These are phyloP conservation scores for Penicillium waksmanii DNA, from an alignment of 495 filamentous ascomycete species.

Conservation along the genomic window DNA sequence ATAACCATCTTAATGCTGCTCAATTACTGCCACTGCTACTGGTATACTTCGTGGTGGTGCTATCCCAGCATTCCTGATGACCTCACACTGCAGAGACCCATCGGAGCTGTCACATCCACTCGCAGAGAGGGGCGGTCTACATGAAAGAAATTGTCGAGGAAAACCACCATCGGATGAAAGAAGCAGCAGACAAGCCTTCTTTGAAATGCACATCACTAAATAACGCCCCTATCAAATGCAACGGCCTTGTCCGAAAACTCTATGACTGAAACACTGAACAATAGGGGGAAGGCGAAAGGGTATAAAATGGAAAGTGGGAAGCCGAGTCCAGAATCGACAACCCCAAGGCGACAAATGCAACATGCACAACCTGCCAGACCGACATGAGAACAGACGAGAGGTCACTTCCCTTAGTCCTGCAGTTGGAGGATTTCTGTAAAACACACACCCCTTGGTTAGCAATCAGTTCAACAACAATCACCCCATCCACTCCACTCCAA, in stretches of 20 bases:
- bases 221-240: conserved; percentile 18
- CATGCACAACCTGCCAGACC: neutral
- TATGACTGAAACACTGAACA: conserved; percentile 19
- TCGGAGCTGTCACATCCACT: conserved; percentile 1
- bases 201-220: conserved; percentile 1
- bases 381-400: neutral
- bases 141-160: no score
- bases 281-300: conserved; percentile 12
- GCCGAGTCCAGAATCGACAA: neutral
- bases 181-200: no score
- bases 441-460: neutral
- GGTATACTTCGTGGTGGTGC: neutral
- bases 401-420: conserved; percentile 38
- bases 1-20: neutral
- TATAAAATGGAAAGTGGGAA: conserved; percentile 18
- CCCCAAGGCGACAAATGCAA: neutral
- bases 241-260: conserved; percentile 15
- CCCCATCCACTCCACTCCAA: neutral
- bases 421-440: conserved; percentile 45
- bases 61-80: no score
- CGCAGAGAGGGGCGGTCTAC: no score
- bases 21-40: neutral
- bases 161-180: no score
- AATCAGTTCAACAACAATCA: neutral
- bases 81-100: neutral